Conservation (phyloP, 2,329 filamentous ascomycete species). For the Corniculantispora saksenae region DNA sequence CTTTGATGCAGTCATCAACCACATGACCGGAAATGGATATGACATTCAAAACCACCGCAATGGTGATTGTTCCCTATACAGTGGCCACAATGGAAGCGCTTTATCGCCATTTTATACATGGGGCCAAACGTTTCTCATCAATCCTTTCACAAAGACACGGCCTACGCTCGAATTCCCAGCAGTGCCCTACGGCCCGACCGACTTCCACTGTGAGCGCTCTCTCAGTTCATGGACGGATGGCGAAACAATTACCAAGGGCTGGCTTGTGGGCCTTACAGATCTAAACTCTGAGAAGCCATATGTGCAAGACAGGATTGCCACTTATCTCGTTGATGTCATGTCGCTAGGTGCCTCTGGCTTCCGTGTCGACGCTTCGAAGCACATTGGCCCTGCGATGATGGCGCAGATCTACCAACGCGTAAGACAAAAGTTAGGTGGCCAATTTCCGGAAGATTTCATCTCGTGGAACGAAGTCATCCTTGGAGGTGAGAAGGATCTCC, state of each 20-base stretch:
- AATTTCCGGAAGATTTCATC: slow-evolving; percentile 12
- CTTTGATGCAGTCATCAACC: slow-evolving; percentile 16
- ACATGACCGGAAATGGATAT: slow-evolving; percentile 13
- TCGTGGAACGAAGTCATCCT: slow-evolving; percentile 14
- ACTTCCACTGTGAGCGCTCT: slow-evolving; percentile 13
- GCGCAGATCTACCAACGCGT: slow-evolving; percentile 11
- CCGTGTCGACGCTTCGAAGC: slow-evolving; percentile 10
- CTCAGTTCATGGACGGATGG: slow-evolving; percentile 10
- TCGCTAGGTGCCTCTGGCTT: slow-evolving; percentile 10
- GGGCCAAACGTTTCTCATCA: slow-evolving; percentile 13
- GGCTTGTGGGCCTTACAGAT: slow-evolving; percentile 8
- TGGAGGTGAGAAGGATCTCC: slow-evolving; percentile 10
- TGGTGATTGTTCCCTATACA: slow-evolving; percentile 7
- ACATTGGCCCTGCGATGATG: slow-evolving; percentile 12
- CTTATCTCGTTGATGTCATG: slow-evolving; percentile 12
- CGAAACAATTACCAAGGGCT: slow-evolving; percentile 9
- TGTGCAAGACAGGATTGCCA: slow-evolving; percentile 13
- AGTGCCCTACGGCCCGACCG: slow-evolving; percentile 6
- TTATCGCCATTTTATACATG: slow-evolving; percentile 8
- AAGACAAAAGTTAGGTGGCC: slow-evolving; percentile 3
- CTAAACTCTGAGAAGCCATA: slow-evolving; percentile 13
- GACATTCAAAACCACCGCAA: slow-evolving; percentile 15
- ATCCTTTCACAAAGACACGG: slow-evolving; percentile 6
- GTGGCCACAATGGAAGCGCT: slow-evolving; percentile 4
- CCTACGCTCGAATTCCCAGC: slow-evolving; percentile 8